Conservation (phyloP, 2,329 filamentous ascomycete species). For the Curvularia eragrostidis region DNA sequence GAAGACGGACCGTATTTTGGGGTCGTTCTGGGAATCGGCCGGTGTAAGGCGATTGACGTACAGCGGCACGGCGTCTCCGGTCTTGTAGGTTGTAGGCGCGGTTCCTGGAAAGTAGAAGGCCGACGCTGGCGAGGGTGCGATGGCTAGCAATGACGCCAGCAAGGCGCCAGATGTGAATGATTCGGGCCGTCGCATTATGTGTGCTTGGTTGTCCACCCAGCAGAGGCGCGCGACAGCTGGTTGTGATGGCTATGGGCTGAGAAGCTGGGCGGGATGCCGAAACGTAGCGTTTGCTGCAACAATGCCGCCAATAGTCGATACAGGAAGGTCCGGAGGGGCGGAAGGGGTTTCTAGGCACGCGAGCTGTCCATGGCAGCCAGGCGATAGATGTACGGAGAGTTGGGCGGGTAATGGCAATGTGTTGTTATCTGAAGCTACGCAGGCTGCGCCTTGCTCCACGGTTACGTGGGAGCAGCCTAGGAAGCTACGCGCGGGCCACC, state of each 20-base stretch:
- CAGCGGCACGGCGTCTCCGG: slow-evolving; percentile 79
- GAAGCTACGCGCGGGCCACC: slow-evolving; percentile 31
- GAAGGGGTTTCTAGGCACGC: slow-evolving; percentile 1
- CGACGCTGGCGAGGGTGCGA: slow-evolving; percentile 49
- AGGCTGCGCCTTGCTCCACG: slow-evolving; percentile 30
- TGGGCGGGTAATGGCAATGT: slow-evolving; percentile 25
- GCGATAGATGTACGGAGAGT: not conserved
- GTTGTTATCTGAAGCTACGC: slow-evolving; percentile 32
- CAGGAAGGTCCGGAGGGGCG: not conserved
- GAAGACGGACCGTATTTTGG: slow-evolving; percentile 87
- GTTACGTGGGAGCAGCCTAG: slow-evolving; percentile 22
- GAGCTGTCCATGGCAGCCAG: slow-evolving; percentile 6
- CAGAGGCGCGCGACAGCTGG: slow-evolving; percentile 8
- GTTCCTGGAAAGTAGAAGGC: slow-evolving; percentile 97
- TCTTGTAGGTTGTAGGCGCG: slow-evolving; percentile 88
- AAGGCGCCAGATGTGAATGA: slow-evolving; percentile 35
- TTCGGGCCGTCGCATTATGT: slow-evolving; percentile 41
- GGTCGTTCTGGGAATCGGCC: slow-evolving; percentile 76
- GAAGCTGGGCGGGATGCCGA: slow-evolving; percentile 21
- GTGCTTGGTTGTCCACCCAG: slow-evolving; percentile 7
- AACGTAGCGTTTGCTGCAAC: slow-evolving; percentile 18
- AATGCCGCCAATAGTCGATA: slow-evolving; percentile 11
- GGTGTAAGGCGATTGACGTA: slow-evolving; percentile 94
- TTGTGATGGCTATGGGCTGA: slow-evolving; percentile 14
- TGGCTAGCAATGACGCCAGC: slow-evolving; percentile 48